Conservation (phyloP, 345 rosid genomes). For the Heritiera fomes region DNA sequence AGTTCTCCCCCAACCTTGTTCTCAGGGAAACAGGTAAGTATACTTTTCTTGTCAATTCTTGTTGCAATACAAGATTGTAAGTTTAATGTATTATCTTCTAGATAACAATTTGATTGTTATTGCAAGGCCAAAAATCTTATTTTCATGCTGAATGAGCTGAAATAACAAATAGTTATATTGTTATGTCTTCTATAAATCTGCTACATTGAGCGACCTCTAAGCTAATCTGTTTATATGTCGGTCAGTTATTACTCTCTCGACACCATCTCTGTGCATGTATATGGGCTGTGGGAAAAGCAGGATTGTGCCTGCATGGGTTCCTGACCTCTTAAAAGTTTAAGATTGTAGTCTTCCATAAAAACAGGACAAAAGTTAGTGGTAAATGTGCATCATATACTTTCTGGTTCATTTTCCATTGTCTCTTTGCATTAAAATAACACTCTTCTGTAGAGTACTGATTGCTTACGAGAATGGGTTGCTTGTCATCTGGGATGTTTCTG, state of each 20-base stretch:
- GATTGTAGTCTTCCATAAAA: not conserved
- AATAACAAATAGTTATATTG: not conserved
- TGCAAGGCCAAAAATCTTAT: not conserved
- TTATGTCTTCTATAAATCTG: slow-evolving; percentile 12
- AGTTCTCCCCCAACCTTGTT: slow-evolving; percentile 76
- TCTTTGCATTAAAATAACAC: slow-evolving; percentile 18
- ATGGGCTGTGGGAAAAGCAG: not conserved
- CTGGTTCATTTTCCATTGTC: slow-evolving; percentile 8
- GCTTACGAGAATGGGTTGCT: slow-evolving; percentile 74
- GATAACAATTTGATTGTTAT: slow-evolving; percentile 13
- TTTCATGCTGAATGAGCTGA: not conserved
- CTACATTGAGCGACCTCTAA: not conserved
- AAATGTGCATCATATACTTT: slow-evolving; percentile 11
- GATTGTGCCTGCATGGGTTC: not conserved
- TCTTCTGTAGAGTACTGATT: slow-evolving; percentile 70
- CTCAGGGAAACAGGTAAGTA: slow-evolving; percentile 68
- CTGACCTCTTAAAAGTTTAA: not conserved
- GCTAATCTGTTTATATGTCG: not conserved
- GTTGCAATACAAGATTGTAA: slow-evolving; percentile 7
- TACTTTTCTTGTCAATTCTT: slow-evolving; percentile 5
- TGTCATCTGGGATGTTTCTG: slow-evolving; percentile 84
- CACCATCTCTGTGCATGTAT: not conserved
- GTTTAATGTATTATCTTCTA: not conserved
- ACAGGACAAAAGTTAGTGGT: not conserved
- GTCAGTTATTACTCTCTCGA: not conserved